Base-by-base conservation (phyloP, 2,329 filamentous ascomycete genomes). In the Acrocalymma vagum region DNA sequence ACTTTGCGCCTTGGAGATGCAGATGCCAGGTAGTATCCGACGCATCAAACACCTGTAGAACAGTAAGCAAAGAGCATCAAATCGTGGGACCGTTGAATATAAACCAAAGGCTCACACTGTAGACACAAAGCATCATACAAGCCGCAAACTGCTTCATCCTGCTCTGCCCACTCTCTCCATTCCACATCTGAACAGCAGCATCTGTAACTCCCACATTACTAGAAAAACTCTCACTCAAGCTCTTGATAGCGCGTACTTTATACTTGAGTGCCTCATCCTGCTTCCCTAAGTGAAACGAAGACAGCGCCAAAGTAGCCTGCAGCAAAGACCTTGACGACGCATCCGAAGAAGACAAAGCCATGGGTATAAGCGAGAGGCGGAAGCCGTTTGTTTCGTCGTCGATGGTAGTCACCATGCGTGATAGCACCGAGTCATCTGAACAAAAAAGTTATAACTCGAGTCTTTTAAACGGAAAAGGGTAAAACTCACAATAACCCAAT, bases 101-200 rank as follows among this genome's bases (percentile, higher is more conserved):
- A n/a, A n/a, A n/a, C n/a, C n/a, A n/a, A n/a, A n/a, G n/a, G n/a
- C 71, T 55, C 46, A 77, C 75, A 53, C 74, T 76, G 42, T 78
- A 77, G 11, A 78, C 74, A 36, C 74, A 78, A 6, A 78, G 65
- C 75, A 78, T 78, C 76, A 78, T 75, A 6, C 72, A 76, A 9
- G 74, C 70, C 10, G 75, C 73, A 34, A 77, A 63, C 42, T 76
- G 74, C 6, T 65, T 66, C 33, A 72, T 65, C 6, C 63, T 69
- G 11, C 56, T 61, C n/a, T 9, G 52, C 45, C 4, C 58, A 58
- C 29, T 63, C 62, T 15, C 46, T 52, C 10, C 55, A n/a, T n/a
- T n/a, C n/a, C n/a, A n/a, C n/a, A n/a, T n/a, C n/a, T n/a, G n/a
- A n/a, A n/a, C n/a, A n/a, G n/a, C n/a, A n/a, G n/a, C n/a, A n/a